phyloP scores from a whole-genome alignment of 208 protist genomes.

The Phytomonas sp. region DNA sequence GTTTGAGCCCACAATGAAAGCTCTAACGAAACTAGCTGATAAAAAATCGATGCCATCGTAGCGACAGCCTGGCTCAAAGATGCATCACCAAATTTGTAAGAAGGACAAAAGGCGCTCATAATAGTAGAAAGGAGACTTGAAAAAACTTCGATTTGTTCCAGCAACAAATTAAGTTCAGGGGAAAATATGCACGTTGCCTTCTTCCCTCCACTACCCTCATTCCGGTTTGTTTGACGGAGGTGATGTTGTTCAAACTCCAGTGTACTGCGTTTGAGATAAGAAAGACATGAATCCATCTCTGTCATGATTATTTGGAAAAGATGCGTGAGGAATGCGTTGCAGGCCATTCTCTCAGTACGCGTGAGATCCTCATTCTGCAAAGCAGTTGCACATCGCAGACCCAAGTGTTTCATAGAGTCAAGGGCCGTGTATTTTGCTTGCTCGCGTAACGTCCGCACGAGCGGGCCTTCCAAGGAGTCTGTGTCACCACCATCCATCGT shows the following conservation, averaged over 20 bases:
- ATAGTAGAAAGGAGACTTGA: conserved; percentile 30
- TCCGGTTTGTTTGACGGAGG: neutral
- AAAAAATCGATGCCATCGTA: neutral
- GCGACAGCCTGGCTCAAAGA: neutral
- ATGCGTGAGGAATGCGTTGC: neutral
- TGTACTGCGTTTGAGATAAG: neutral
- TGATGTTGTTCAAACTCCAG: neutral
- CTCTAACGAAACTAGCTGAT: neutral
- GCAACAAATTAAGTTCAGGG: conserved; percentile 3
- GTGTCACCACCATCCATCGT: conserved; percentile 8
- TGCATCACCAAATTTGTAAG: neutral
- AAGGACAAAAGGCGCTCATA: neutral
- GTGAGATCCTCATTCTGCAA: conserved; percentile 6
- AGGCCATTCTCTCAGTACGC: neutral
- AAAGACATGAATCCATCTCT: neutral
- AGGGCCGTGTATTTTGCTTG: conserved; percentile 22
- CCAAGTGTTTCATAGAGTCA: conserved; percentile 29
- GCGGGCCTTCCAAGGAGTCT: conserved; percentile 11
- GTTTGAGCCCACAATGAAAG: neutral
- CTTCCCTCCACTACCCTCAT: neutral
- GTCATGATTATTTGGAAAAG: neutral
- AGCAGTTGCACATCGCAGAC: conserved; percentile 26
- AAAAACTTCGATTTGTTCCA: conserved; percentile 32
- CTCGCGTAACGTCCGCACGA: conserved; percentile 23
- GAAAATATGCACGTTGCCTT: neutral